phyloP scores from a whole-genome alignment of 148 eudicot species.

The Camellia granthamiana region DNA sequence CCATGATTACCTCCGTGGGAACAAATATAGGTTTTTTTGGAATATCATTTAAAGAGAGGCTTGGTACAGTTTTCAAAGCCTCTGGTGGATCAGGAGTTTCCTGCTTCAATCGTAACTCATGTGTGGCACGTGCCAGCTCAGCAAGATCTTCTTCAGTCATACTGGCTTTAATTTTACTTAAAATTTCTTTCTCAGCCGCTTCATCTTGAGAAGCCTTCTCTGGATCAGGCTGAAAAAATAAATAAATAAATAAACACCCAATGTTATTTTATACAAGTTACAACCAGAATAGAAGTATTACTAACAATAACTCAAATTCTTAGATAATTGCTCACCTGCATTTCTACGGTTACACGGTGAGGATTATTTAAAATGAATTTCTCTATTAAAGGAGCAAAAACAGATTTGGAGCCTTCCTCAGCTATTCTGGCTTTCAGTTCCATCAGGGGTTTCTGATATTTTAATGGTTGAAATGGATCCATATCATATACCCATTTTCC shows the following conservation, averaged over 20 bases:
- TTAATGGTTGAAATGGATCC: slow-evolving; percentile 95
- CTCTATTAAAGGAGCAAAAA: slow-evolving; percentile 86
- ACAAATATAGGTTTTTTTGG: slow-evolving; percentile 77
- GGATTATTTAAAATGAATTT: slow-evolving; percentile 77
- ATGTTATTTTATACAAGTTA: neutral
- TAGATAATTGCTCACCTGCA: slow-evolving; percentile 60
- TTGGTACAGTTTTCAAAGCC: slow-evolving; percentile 85
- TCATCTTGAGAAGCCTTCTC: slow-evolving; percentile 93
- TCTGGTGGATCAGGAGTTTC: slow-evolving; percentile 99
- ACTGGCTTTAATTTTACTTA: slow-evolving; percentile 77
- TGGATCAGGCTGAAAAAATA: slow-evolving; percentile 77
- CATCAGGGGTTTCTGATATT: slow-evolving; percentile 80
- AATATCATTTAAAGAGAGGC: slow-evolving; percentile 83
- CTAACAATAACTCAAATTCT: slow-evolving; percentile 10
- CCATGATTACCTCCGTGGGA: slow-evolving; percentile 69
- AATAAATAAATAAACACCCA: neutral
- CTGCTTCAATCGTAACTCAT: slow-evolving; percentile 81
- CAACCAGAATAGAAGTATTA: neutral
- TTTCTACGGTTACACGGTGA: slow-evolving; percentile 89
- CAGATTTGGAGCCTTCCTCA: slow-evolving; percentile 89
- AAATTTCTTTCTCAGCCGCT: slow-evolving; percentile 68
- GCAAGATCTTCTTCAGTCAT: slow-evolving; percentile 96
- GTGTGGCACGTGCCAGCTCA: slow-evolving; percentile 86
- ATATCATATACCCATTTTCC: slow-evolving; percentile 96
- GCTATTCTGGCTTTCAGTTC: slow-evolving; percentile 83